These are phyloP conservation scores for Paramyrothecium sp. DNA, from an alignment of 2,329 filamentous ascomycete genomes.

Conservation along the genomic window DNA sequence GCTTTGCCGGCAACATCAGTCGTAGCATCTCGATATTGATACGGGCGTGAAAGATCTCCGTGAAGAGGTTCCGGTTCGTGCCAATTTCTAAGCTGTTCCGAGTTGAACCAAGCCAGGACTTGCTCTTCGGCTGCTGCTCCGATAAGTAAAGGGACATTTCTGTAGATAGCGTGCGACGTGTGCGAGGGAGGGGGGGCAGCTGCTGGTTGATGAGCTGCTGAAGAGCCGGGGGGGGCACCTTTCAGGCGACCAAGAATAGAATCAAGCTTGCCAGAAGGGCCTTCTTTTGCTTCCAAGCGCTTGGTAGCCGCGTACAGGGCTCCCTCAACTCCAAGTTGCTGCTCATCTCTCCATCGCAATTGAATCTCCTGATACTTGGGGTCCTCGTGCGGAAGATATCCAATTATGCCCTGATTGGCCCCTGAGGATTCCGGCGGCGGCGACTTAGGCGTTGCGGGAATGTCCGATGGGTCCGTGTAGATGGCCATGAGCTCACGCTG, in stretches of 20 bases:
- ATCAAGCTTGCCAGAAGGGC: conserved; percentile 34
- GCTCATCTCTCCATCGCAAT: conserved; percentile 45
- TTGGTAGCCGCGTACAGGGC: conserved; percentile 41
- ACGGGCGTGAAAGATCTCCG: conserved; percentile 23
- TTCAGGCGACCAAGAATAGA: conserved; percentile 37
- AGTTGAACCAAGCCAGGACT: conserved; percentile 41
- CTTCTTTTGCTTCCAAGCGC: conserved; percentile 38
- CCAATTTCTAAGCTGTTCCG: conserved; percentile 42
- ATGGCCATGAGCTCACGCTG: conserved; percentile 60
- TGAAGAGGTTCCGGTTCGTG: conserved; percentile 37
- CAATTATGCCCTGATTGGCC: conserved; percentile 23
- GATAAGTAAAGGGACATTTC: conserved; percentile 21
- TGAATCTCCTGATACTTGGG: conserved; percentile 47
- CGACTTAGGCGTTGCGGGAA: conserved; percentile 56
- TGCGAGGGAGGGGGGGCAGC: conserved; percentile 8
- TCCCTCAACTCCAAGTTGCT: conserved; percentile 40
- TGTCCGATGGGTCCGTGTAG: conserved; percentile 53
- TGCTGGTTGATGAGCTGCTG: conserved; percentile 11
- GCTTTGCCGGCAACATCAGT: conserved; percentile 40
- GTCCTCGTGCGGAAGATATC: conserved; percentile 36
- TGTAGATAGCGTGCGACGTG: conserved; percentile 15
- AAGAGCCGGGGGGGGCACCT: conserved; percentile 13
- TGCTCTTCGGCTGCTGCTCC: conserved; percentile 37
- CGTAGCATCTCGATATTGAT: conserved; percentile 40
- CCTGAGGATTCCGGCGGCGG: conserved; percentile 36